Conservation (phyloP, 352 stramenopile genomes). For the Pythium dissotocum region DNA sequence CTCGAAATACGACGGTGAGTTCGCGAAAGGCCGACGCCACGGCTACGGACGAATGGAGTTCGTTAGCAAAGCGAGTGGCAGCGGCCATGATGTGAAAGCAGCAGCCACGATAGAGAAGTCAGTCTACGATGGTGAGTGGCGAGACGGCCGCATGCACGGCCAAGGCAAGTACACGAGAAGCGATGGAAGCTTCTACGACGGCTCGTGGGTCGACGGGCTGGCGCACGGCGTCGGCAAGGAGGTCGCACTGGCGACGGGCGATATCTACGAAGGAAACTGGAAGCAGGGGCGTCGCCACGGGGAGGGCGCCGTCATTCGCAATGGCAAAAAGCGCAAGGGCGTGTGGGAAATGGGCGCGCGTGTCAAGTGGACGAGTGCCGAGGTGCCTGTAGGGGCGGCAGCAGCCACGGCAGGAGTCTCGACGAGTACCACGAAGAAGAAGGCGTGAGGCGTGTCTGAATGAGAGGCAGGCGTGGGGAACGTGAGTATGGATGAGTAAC, state of each 20-base stretch:
- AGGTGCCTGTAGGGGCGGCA: slow-evolving; percentile 33
- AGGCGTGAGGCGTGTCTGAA: background rate
- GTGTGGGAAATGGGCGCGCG: slow-evolving; percentile 62
- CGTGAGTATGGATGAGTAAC: background rate
- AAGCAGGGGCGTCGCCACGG: slow-evolving; percentile 53
- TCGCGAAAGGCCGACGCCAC: slow-evolving; percentile 49
- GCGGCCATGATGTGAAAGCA: background rate
- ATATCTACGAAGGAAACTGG: slow-evolving; percentile 71
- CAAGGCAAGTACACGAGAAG: slow-evolving; percentile 59
- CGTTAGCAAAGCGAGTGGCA: background rate
- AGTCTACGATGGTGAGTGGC: slow-evolving; percentile 63
- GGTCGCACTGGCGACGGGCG: slow-evolving; percentile 33
- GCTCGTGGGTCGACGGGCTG: slow-evolving; percentile 60
- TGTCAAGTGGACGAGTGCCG: slow-evolving; percentile 67
- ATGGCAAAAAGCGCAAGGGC: slow-evolving; percentile 44
- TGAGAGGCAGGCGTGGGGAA: background rate
- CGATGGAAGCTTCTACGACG: slow-evolving; percentile 69
- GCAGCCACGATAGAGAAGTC: background rate
- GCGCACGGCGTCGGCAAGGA: slow-evolving; percentile 60
- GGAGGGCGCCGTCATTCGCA: slow-evolving; percentile 49
- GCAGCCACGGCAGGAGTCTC: background rate
- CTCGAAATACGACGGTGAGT: slow-evolving; percentile 66
- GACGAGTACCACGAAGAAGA: background rate
- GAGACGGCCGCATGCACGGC: slow-evolving; percentile 66
- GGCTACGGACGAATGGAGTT: slow-evolving; percentile 70